A percentile compares a stretch with the other conserved stretches of the same genome.
Evolutionary conservation across 805 yeast genomes (phyloP).

Genomic region (Ogataea dorogensis): DNA sequence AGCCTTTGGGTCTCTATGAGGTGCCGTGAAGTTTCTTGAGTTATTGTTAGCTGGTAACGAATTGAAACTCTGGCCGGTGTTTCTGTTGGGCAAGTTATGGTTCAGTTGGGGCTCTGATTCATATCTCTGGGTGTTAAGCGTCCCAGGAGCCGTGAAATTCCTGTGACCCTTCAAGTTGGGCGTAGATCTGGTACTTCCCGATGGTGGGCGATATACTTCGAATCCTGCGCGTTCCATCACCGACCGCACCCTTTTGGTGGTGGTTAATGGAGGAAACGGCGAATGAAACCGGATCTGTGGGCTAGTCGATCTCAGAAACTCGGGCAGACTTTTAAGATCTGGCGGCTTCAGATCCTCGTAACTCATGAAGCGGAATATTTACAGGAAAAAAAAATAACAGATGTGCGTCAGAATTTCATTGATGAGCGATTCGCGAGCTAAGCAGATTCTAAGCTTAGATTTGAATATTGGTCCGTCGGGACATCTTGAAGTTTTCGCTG

Average conservation of each 20-base stretch:
- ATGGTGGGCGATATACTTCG: constrained; percentile 46
- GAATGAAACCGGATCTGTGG: constrained; percentile 42
- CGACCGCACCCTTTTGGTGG: constrained; percentile 58
- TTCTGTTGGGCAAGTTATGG: neutral
- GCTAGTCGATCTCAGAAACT: constrained; percentile 30
- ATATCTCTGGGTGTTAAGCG: constrained; percentile 7
- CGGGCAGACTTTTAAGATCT: constrained; percentile 31
- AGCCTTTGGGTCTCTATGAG: constrained; percentile 1
- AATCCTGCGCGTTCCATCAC: constrained; percentile 85
- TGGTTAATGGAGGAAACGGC: constrained; percentile 70
- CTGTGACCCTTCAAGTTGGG: constrained; percentile 15
- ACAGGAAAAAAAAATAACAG: constrained; percentile 1
- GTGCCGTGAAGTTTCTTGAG: constrained; percentile 3
- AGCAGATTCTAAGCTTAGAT: constrained; percentile 7
- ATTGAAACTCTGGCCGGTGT: neutral
- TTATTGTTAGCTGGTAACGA: constrained; percentile 9
- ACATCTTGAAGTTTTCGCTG: constrained; percentile 1
- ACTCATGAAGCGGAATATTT: constrained; percentile 10
- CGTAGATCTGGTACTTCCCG: constrained; percentile 12
- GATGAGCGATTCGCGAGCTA: constrained; percentile 5
- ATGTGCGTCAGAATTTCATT: neutral
- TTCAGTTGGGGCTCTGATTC: constrained; percentile 19
- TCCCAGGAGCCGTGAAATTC: constrained; percentile 26
- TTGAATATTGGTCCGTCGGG: neutral
- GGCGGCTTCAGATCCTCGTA: constrained; percentile 20